Evolutionary conservation across 345 rosid genomes (phyloP).

Genomic region (Citrus glauca): DNA sequence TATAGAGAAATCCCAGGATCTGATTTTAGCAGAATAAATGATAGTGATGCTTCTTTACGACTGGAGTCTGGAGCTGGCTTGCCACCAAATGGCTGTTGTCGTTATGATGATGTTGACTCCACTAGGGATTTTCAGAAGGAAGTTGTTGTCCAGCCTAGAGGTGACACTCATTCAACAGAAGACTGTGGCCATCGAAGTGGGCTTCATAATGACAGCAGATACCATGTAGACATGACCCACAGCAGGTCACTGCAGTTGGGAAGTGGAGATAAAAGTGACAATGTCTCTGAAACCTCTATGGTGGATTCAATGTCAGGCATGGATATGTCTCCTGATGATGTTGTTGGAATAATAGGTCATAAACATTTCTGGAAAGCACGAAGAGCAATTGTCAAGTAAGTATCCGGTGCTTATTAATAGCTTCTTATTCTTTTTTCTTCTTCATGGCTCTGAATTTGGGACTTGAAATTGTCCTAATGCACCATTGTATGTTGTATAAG

Average conservation of each 20-base stretch:
- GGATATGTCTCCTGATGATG: conserved; percentile 78
- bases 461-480: neutral
- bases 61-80: conserved; percentile 28
- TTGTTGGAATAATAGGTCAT: conserved; percentile 84
- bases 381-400: conserved; percentile 87
- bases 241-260: conserved; percentile 21
- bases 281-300: conserved; percentile 58
- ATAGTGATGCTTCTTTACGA: conserved; percentile 26
- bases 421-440: neutral
- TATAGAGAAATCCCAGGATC: conserved; percentile 17
- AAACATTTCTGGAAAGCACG: conserved; percentile 94
- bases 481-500: neutral
- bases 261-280: conserved; percentile 52
- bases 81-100: conserved; percentile 19
- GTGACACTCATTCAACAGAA: conserved; percentile 26
- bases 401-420: neutral
- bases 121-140: conserved; percentile 28
- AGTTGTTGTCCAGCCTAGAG: conserved; percentile 20
- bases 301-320: conserved; percentile 56
- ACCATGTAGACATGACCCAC: conserved; percentile 22
- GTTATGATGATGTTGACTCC: conserved; percentile 17
- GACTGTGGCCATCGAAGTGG: conserved; percentile 29
- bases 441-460: neutral
- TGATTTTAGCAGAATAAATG: conserved; percentile 24
- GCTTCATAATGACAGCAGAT: conserved; percentile 28